Evolutionary conservation across 2,329 filamentous ascomycete species (phyloP), one percentile per base, ranked within the genome.

Genomic region (Alternaria conjuncta): DNA sequence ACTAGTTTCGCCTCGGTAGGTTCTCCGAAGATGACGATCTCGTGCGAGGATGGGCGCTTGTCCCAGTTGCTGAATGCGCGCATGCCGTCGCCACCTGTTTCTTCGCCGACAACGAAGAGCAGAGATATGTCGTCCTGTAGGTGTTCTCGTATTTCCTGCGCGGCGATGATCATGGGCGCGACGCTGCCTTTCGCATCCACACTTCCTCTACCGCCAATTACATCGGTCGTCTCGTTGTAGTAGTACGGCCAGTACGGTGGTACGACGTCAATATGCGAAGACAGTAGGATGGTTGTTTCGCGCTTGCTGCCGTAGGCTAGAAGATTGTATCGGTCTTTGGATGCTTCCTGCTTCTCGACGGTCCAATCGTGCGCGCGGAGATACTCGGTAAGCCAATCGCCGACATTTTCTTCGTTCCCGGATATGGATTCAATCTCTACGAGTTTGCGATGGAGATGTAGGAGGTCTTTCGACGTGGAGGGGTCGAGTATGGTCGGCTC

Each of bases 1-100:
- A 93, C 94, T 20, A 98, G 89, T 79, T 92, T 93, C 70, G 90
- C 88, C 74, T 97, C 93, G 0, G 96, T 99, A 0, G 95, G 95
- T 78, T 99, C 96, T 44, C 96, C 95, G 75, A 97, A 98, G 73
- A 95, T 91, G 72, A 93, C 89, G 4, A 93, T 88, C 32, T 90
- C 86, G 83, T 88, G 90, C 2, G 73, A 71, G 1, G 57, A 55
- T 2, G 73, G 75, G 11, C 75, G 71, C 3, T 78, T 59, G 3
- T 68, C 57, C 71, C 75, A 75, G 45, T 79, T 70, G 9, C 79
- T 86, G 72, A 63, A 79, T 1, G 72, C 70, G 43, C 70, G 84
- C 95, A 98, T 98, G 9, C 95, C 95, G 66, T 91, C 90, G 10
- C 95, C 95, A 4, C 84, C 84, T 3, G 85, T 86, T 79, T 98